Percentiles rank a stretch among this genome's conserved stretches.
phyloP scores from a whole-genome alignment of 140 eudicot species.

The Cichorium intybus region DNA sequence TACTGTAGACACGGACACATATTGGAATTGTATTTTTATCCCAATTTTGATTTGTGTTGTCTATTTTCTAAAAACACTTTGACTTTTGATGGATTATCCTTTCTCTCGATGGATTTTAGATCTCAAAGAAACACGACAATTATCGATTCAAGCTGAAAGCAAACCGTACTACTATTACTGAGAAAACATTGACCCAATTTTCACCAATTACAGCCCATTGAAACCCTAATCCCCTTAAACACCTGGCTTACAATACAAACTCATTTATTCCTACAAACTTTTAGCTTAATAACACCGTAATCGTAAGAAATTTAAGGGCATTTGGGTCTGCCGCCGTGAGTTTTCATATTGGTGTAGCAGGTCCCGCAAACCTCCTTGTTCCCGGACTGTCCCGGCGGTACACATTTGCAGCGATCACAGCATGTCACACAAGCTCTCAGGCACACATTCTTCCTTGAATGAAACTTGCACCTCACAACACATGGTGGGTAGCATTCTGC shows the following conservation, averaged over 20 bases:
- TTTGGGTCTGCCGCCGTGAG: slow-evolving; percentile 73
- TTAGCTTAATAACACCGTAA: neutral
- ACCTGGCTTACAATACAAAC: neutral
- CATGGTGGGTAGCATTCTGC: slow-evolving; percentile 79
- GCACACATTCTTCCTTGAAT: slow-evolving; percentile 69
- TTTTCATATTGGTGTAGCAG: slow-evolving; percentile 75
- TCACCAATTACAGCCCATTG: slow-evolving; percentile 8
- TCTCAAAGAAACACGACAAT: neutral
- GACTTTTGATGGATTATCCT: neutral
- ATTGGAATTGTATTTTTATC: too few species aligned
- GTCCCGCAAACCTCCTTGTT: slow-evolving; percentile 64
- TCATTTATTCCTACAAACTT: slow-evolving; percentile 4
- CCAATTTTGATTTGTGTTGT: too few species aligned
- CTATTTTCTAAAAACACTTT: too few species aligned
- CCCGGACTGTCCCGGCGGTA: slow-evolving; percentile 87
- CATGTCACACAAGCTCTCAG: slow-evolving; percentile 81
- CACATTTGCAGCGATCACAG: slow-evolving; percentile 89
- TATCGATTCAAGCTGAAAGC: neutral
- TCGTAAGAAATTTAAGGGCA: slow-evolving; percentile 49
- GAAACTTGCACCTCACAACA: slow-evolving; percentile 57
- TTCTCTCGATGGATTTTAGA: too few species aligned
- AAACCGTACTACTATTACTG: neutral
- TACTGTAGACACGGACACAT: too few species aligned
- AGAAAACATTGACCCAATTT: neutral
- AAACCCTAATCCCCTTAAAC: slow-evolving; percentile 3